These are phyloP conservation scores for Graphilbum ipis-grandicollis DNA, from an alignment of 2,329 filamentous ascomycete genomes.

Conservation along the genomic window DNA sequence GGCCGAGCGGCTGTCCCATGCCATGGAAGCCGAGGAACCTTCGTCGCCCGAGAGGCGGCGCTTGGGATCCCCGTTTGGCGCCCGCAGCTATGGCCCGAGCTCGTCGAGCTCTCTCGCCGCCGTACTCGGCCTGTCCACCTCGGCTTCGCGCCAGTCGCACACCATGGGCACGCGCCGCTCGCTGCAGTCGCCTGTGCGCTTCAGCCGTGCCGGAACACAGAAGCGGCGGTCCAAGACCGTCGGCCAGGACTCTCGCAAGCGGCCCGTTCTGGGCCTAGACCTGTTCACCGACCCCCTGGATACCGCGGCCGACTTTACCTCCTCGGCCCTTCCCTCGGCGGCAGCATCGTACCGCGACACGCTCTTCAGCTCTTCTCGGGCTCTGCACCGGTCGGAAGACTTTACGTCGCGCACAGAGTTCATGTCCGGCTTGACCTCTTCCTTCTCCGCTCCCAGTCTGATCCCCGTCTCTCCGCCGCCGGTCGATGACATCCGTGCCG, in stretches of 20 bases:
- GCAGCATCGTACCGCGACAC: conserved; percentile 8
- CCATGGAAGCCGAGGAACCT: conserved; percentile 10
- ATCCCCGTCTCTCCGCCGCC: conserved; percentile 1
- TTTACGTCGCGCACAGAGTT: conserved; percentile 16
- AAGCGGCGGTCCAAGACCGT: conserved; percentile 35
- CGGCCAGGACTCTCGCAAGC: conserved; percentile 29
- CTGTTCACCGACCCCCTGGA: conserved; percentile 35
- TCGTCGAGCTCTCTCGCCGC: conserved; percentile 32
- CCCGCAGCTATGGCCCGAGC: conserved; percentile 44
- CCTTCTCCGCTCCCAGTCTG: conserved; percentile 13
- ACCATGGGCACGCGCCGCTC: conserved; percentile 31
- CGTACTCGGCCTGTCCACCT: conserved; percentile 18
- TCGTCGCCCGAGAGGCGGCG: conserved; percentile 18
- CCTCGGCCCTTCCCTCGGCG: conserved; percentile 5
- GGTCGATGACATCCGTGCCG: too few species aligned
- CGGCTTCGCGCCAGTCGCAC: conserved; percentile 22
- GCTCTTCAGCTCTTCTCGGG: conserved; percentile 18
- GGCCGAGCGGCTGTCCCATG: conserved; percentile 2
- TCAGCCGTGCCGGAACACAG: conserved; percentile 35
- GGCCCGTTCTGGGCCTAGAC: conserved; percentile 36
- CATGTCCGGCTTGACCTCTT: conserved; percentile 7
- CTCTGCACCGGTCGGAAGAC: conserved; percentile 16
- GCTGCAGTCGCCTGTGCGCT: conserved; percentile 34
- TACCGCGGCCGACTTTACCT: neutral
- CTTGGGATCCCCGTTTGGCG: conserved; percentile 37